Evolutionary conservation across 495 filamentous ascomycete species (phyloP).

Genomic region (Hypoxylon lienhwacheense): DNA sequence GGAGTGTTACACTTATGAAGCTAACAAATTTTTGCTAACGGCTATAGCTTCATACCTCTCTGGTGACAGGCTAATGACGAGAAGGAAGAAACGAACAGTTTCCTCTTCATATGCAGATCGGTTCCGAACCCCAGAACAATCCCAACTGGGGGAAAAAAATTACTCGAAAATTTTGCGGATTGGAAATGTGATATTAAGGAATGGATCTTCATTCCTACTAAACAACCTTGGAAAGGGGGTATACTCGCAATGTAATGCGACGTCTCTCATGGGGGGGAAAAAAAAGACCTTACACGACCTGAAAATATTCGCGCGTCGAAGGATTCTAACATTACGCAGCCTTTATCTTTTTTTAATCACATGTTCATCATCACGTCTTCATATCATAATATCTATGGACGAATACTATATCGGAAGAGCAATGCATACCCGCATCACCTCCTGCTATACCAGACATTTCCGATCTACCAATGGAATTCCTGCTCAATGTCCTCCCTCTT

Average conservation of each 20-base stretch:
- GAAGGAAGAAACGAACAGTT: not conserved
- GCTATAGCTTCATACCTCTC: no score
- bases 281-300: not conserved
- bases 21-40: no score
- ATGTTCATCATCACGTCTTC: slow-evolving; percentile 3
- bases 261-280: not conserved
- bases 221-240: not conserved
- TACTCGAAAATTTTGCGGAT: not conserved
- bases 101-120: not conserved
- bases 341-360: not conserved
- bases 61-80: no score
- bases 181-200: not conserved
- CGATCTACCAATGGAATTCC: not conserved
- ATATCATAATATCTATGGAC: slow-evolving; percentile 1
- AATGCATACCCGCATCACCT: slow-evolving; percentile 12
- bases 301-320: slow-evolving; percentile 1
- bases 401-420: slow-evolving; percentile 5
- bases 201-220: slow-evolving; percentile 4
- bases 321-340: slow-evolving; percentile 1
- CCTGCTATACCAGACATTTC: no score
- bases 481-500: not conserved
- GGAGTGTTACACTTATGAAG: no score
- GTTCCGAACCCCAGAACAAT: not conserved
- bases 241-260: slow-evolving; percentile 5
- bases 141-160: no score